These are phyloP conservation scores for Pseudomassariella vexata DNA, from an alignment of 2,329 filamentous ascomycete species.

Conservation along the genomic window DNA sequence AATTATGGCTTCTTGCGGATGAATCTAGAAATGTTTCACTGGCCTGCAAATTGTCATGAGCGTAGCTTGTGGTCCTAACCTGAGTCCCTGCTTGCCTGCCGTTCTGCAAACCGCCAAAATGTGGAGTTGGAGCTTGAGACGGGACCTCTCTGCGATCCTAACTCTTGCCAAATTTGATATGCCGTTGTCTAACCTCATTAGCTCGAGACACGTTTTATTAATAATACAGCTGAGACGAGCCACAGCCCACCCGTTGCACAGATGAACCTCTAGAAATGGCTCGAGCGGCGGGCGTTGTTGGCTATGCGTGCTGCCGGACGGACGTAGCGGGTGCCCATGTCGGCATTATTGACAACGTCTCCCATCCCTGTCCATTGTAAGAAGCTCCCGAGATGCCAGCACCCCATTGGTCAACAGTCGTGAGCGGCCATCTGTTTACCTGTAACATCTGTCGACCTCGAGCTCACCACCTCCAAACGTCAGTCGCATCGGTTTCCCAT, in stretches of 20 bases:
- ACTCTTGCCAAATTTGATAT: too few species aligned
- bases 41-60: too few species aligned
- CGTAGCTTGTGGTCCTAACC: too few species aligned
- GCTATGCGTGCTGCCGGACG: background rate
- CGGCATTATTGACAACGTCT: background rate
- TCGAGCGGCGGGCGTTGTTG: background rate
- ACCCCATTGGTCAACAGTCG: conserved; percentile 16
- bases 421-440: conserved; percentile 24
- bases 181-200: background rate
- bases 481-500: conserved; percentile 12
- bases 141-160: background rate
- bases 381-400: conserved; percentile 17
- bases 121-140: background rate
- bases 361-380: conserved; percentile 8
- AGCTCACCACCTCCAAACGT: conserved; percentile 14
- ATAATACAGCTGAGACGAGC: background rate
- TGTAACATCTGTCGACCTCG: conserved; percentile 19
- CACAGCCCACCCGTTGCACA: background rate
- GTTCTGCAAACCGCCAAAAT: conserved; percentile 1
- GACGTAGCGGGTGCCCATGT: conserved; percentile 1
- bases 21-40: too few species aligned
- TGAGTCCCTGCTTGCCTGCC: background rate
- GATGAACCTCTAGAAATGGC: background rate
- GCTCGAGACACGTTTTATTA: background rate
- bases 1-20: too few species aligned